A percentile compares a stretch with the other conserved stretches of the same genome.
These are phyloP conservation scores for Triangularia verruculosa DNA, from an alignment of 2,329 filamentous ascomycete species.

Conservation along the genomic window DNA sequence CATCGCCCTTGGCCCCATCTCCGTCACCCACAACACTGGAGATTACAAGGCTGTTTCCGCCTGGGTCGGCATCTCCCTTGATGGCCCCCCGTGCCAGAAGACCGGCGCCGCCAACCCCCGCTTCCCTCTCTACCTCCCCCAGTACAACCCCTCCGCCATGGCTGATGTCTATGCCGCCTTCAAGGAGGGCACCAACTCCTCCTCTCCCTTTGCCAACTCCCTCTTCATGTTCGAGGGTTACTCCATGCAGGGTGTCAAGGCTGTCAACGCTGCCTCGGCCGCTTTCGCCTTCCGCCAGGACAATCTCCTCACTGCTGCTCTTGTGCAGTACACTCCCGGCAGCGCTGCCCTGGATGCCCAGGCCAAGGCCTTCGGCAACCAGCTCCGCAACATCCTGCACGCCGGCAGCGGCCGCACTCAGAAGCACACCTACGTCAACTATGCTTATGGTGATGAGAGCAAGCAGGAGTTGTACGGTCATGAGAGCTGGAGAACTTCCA, in stretches of 20 bases:
- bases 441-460: constrained; percentile 48
- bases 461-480: constrained; percentile 44
- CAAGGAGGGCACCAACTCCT: constrained; percentile 27
- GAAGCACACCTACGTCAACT: constrained; percentile 48
- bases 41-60: constrained; percentile 44
- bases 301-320: constrained; percentile 41
- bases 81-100: constrained; percentile 42
- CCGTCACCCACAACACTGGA: constrained; percentile 34
- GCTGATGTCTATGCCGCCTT: constrained; percentile 35
- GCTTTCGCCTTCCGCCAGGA: constrained; percentile 47
- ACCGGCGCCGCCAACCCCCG: constrained; percentile 38
- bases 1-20: constrained; percentile 39
- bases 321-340: constrained; percentile 37
- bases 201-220: constrained; percentile 31
- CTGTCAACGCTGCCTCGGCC: constrained; percentile 34
- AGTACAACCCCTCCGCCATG: constrained; percentile 36
- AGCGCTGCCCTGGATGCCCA: constrained; percentile 33
- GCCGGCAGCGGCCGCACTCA: constrained; percentile 33
- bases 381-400: constrained; percentile 38
- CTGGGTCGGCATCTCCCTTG: constrained; percentile 41
- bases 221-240: constrained; percentile 58
- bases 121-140: constrained; percentile 44
- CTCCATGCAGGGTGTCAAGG: constrained; percentile 43
- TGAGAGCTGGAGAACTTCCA: constrained; percentile 47
- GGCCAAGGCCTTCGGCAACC: constrained; percentile 37